Base-by-base conservation (phyloP, 1,139 yeast genomes). In the Yamadazyma diospyri region DNA sequence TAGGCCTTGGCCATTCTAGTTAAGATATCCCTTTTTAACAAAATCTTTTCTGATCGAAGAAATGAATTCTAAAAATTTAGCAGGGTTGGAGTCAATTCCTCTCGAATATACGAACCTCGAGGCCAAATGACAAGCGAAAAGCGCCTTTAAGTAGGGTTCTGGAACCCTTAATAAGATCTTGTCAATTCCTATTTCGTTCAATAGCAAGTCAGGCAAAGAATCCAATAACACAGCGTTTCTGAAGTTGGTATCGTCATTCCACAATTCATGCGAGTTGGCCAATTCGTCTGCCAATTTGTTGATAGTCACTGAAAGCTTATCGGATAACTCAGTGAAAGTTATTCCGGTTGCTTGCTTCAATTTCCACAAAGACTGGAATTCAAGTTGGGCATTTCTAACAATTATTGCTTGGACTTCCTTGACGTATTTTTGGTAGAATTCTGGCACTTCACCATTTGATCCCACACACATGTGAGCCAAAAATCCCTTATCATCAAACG, bases 221-320 rank as follows among this genome's bases (percentile, higher is more conserved):
- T 81, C 85, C 28, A 71, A 56, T 46, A 92, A 72, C 25, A 92
- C 81, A 13, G 78, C 79, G 54, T 86, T 78, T 62, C 96, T 78
- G 66, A 92, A 82, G 30, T 63, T 71, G 15, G 64, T 63, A 54
- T 92, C 97, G 46, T 82, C 84, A 38, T 72, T 71, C 97, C 97
- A 92, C 52, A 92, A 69, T 53, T 81, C 88, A 49, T 79, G 79
- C 23, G 94, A 82, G 37, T 76, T 72, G 29, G 94, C 81, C 49
- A 92, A 74, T 62, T 89, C 95, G 57, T 88, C 97, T 38, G 84
- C 87, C 50, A 92, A 73, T 50, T 83, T 83, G 61, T 89, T 92
- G 53, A 92, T 92, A 27, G 95, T 82, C 44, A 75, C 72, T 5
- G 97, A 87, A 38, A 92, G 70, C 47, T 81, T 79, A 59, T 92